Evolutionary conservation across 306 rosid genomes (phyloP).

Genomic region (Begonia masoniana): DNA sequence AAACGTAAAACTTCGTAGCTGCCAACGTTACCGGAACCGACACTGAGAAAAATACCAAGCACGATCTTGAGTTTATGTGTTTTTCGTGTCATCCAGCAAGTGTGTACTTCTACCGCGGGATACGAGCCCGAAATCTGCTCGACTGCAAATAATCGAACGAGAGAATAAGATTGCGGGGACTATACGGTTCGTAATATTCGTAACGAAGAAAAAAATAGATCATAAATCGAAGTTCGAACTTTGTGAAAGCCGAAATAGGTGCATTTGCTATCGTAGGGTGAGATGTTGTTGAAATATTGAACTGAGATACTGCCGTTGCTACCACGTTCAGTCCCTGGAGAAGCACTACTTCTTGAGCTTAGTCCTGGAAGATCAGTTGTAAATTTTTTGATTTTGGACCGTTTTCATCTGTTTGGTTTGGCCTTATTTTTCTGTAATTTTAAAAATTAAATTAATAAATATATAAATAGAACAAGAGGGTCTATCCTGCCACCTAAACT

Average conservation of each 20-base stretch:
- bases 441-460: no score
- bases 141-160: conserved; percentile 7
- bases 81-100: no score
- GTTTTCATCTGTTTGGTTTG: no score
- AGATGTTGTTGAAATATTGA: conserved; percentile 10
- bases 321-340: conserved; percentile 9
- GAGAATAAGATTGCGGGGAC: background rate
- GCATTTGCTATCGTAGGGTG: background rate
- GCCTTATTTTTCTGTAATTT: no score
- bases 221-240: background rate
- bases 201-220: background rate
- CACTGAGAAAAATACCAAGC: no score
- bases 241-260: background rate
- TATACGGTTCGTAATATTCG: background rate
- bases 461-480: no score
- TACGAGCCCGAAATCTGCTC: conserved; percentile 1
- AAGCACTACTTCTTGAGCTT: conserved; percentile 10
- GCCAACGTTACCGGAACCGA: no score
- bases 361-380: conserved; percentile 11
- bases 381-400: no score
- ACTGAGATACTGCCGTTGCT: conserved; percentile 3
- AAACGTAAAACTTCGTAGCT: no score
- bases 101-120: no score
- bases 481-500: no score
- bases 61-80: no score